Base-by-base conservation (phyloP, 768 basidiomycete species). In the Coprinopsis marcescibilis region DNA sequence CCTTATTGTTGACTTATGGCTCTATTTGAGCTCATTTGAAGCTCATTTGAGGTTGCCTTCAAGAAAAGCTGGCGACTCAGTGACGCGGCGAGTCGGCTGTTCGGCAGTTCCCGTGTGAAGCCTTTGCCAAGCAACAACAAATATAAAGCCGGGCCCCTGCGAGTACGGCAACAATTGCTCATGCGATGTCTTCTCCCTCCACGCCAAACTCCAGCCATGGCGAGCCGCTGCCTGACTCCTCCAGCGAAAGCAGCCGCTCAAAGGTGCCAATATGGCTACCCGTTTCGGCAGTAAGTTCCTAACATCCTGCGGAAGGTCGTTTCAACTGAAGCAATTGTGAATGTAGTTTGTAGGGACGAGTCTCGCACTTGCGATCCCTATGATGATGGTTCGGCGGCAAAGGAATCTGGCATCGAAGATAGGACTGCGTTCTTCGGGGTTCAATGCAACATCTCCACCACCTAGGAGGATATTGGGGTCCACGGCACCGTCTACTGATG, bases 381-480 rank as follows among this genome's bases (percentile, higher is more conserved):
- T 70, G 0, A 48, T 68, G 24, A 57, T 67, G 56, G 52, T 72
- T 8, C 66, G 65, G 29, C 57, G 62, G 42, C 60, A 63, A 45
- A 60, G 67, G 15, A 24, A 42, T 30, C 15, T 45, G 2, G 52
- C 55, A 6, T 43, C 62, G 8, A 55, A 62, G 34, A 54, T 58
- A 21, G 39, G 61, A 17, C 49, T 69, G 24, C 60, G 61, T 42
- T n/a, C n/a, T n/a, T n/a, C n/a, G n/a, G 43, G 55, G 13, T 46
- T 52, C 4, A 53, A 48, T 4, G 46, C 57, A 0, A 51, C 62
- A 5, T 66, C 67, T 23, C 68, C 68, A 26, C 66, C 62, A 14
- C 60, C 65, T n/a, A 59, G 60, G 14, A 43, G 25, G 2, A 10
- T 51, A 6, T 37, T 48, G 4, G 32, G 42, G n/a, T 12, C 55